Evolutionary conservation across 169 alveolate species (phyloP).

Genomic region (Miamiensis avidus): DNA sequence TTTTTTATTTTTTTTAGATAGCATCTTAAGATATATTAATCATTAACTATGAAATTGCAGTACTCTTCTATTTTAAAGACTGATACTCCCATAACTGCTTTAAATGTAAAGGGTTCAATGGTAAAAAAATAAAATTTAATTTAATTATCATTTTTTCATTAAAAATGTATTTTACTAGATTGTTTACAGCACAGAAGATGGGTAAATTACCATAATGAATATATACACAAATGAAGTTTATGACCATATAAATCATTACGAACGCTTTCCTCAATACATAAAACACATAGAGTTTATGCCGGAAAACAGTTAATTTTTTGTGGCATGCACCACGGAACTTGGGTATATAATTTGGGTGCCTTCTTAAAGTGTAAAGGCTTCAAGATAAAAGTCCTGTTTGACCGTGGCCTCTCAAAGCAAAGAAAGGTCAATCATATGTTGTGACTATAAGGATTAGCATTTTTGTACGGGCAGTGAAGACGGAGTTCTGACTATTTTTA

Average conservation of each 20-base stretch:
- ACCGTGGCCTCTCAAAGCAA: neutral
- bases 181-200: neutral
- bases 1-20: no score
- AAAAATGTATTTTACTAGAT: neutral
- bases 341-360: neutral
- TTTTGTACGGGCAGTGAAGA: neutral
- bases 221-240: neutral
- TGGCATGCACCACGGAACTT: neutral
- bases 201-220: neutral
- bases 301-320: neutral
- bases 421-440: neutral
- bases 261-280: neutral
- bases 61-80: no score
- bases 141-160: no score
- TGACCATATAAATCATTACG: neutral
- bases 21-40: no score
- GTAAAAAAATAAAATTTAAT: no score
- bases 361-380: neutral
- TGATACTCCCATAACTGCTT: no score
- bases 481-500: neutral
- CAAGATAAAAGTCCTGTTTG: no score
- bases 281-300: neutral
- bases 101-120: no score
- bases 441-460: neutral
- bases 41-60: no score